Base-by-base conservation (phyloP, 176 grass and related monocot species). In the Bromus sterilis region DNA sequence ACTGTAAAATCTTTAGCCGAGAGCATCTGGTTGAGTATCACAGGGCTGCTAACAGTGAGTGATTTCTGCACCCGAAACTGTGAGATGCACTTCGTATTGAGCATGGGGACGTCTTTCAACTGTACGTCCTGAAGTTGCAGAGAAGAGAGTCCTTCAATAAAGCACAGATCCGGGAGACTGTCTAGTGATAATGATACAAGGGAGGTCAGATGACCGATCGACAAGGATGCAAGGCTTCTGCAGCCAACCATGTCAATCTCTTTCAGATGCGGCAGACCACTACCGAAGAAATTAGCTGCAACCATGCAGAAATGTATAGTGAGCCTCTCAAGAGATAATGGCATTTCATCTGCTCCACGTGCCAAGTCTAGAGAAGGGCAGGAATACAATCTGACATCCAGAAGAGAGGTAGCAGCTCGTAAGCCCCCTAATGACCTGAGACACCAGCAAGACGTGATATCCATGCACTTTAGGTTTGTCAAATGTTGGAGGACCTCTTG, bases 151-250 rank as follows among this genome's bases (percentile, higher is more conserved):
- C 40, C 80, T 36, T 74, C 57, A 37, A 83, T 0, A 1, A 29
- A 2, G 10, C 9, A 83, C 4, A 75, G 23, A 28, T 75, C 70
- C 0, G 43, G 58, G 3, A 55, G 0, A 40, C 1, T 0, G 0
- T 0, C 0, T 16, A 76, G 23, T 0, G 0, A 0, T 0, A 66
- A 29, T 56, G 10, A 5, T 41, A 0, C 8, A 5, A 83, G 80
- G 4, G 78, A 70, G 1, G 33, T 41, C 7, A 80, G 65, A 71
- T 80, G 48, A 3, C 18, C 18, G 0, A 51, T 51, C 0, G 18
- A 51, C 48, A 51, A 21, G 2, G 18, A 51, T 21, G 48, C 18
- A 51, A 0, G 0, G 48, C 18, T 51, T 51, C 48, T 0, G 48
- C 48, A 51, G 48, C 18, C 6, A 51, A 0, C 0, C 2, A 51